Evolutionary conservation across 257 asterid genomes (phyloP), one percentile per base, ranked within the genome.

Genomic region (Plantago ovata): DNA sequence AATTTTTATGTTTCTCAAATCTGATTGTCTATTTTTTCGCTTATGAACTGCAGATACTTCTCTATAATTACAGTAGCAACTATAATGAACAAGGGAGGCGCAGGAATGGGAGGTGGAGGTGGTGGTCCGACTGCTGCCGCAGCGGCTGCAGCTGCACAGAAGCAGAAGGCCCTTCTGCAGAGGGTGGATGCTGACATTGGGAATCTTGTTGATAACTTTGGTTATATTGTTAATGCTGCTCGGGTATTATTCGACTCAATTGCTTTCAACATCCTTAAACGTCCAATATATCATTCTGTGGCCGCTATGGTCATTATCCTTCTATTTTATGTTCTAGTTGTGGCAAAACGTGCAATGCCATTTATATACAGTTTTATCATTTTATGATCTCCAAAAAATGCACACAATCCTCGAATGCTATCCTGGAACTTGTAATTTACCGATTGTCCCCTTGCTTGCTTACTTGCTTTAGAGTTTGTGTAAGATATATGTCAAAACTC

Each of bases 101-200:
- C 10, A 20, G 81, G 78, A 48, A 10, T 65, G 71, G 81, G 78
- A 53, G 79, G 77, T 47, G 75, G 72, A 56, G 70, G 71, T 2
- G 80, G 86, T 46, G 98, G 95, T 19, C 84, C 83, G 40, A 81
- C 88, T 20, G 78, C 80, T 0, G 87, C 95, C 0, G 95, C 96
- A 0, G 92, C 92, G 0, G 83, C 90, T 6, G 86, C 92, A 2
- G 96, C 96, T 6, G 93, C 89, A 15, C 94, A 91, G 62, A 87
- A 85, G 67, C 95, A 92, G 81, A 92, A 83, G 69, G 58, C 75
- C 12, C 81, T 92, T 63, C 62, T 84, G 67, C 96, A 85, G 74
- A 86, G 93, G 65, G 82, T 87, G 71, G 98, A 92, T 49, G 60
- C 81, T 19, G 98, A 92, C 56, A 74, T 92, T 51, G 94, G 85